Percentiles rank a stretch among this genome's conserved stretches.
Conservation (phyloP, 257 asterid species). For the Jacaranda mimosifolia region DNA sequence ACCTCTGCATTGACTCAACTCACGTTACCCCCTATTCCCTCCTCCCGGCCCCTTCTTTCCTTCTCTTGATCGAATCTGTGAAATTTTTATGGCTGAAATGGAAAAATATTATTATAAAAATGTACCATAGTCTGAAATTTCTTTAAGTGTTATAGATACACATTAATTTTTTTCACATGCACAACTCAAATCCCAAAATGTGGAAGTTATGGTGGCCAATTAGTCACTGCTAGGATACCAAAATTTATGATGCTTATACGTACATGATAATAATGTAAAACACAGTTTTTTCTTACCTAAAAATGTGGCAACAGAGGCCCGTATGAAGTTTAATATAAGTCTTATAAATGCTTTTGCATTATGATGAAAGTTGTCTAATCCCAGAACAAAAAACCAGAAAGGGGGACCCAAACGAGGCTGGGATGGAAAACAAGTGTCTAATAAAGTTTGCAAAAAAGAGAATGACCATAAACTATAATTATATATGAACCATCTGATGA, state of each 20-base stretch:
- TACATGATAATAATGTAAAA: background rate
- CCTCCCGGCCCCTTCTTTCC: background rate
- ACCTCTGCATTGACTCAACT: background rate
- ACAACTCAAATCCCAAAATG: background rate
- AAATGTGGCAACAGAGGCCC: background rate
- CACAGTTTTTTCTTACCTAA: background rate
- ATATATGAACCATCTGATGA: slow-evolving; percentile 11
- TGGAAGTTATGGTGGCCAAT: background rate
- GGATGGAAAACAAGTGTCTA: too few species aligned
- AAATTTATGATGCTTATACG: slow-evolving; percentile 13
- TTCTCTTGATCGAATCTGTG: background rate
- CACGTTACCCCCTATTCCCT: background rate
- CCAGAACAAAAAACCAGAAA: slow-evolving; percentile 8
- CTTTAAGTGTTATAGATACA: background rate
- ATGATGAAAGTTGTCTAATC: slow-evolving; percentile 19
- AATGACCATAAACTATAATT: slow-evolving; percentile 11
- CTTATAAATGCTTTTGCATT: background rate
- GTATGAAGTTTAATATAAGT: background rate
- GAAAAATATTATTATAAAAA: background rate
- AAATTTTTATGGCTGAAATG: background rate
- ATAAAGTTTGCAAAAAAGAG: too few species aligned
- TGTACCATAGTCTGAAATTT: background rate
- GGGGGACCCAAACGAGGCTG: slow-evolving; percentile 27
- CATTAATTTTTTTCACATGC: too few species aligned
- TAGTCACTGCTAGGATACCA: background rate